Evolutionary conservation across 179 eudicot genomes (phyloP).

Genomic region (Camellia oleifera): DNA sequence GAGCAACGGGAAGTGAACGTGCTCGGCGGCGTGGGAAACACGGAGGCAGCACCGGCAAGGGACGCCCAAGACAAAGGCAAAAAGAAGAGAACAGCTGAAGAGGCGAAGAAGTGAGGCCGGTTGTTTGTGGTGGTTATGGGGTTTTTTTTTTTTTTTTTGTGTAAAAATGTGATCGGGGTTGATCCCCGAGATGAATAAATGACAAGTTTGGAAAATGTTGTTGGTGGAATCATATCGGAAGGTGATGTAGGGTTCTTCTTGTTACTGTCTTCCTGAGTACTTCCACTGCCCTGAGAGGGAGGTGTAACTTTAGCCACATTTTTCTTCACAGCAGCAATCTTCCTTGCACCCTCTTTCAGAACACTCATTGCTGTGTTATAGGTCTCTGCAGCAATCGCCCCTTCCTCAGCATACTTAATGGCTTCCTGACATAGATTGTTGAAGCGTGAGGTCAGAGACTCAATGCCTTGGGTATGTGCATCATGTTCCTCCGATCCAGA

Average conservation of each 20-base stretch:
- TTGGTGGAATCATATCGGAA: slow-evolving; percentile 28
- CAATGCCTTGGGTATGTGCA: slow-evolving; percentile 18
- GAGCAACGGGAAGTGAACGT: no score
- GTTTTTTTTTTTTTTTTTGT: no score
- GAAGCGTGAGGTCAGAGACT: slow-evolving; percentile 38
- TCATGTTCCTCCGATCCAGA: slow-evolving; percentile 22
- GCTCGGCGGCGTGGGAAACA: no score
- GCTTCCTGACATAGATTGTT: slow-evolving; percentile 43
- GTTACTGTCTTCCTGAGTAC: slow-evolving; percentile 29
- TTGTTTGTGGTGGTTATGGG: no score
- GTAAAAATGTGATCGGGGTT: no score
- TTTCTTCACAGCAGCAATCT: slow-evolving; percentile 37
- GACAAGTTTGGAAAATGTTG: no score
- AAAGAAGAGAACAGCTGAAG: no score
- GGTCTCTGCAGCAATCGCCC: slow-evolving; percentile 39
- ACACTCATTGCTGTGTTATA: slow-evolving; percentile 33
- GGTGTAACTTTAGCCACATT: slow-evolving; percentile 32
- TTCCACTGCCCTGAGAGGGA: slow-evolving; percentile 30
- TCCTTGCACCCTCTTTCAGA: slow-evolving; percentile 40
- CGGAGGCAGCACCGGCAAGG: no score
- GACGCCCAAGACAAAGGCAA: no score
- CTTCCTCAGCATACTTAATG: slow-evolving; percentile 44
- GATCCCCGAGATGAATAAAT: no score
- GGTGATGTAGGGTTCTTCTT: slow-evolving; percentile 20
- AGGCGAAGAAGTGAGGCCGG: no score